These are phyloP conservation scores for Oldenlandia corymbosa DNA, from an alignment of 257 asterid genomes.

Conservation along the genomic window DNA sequence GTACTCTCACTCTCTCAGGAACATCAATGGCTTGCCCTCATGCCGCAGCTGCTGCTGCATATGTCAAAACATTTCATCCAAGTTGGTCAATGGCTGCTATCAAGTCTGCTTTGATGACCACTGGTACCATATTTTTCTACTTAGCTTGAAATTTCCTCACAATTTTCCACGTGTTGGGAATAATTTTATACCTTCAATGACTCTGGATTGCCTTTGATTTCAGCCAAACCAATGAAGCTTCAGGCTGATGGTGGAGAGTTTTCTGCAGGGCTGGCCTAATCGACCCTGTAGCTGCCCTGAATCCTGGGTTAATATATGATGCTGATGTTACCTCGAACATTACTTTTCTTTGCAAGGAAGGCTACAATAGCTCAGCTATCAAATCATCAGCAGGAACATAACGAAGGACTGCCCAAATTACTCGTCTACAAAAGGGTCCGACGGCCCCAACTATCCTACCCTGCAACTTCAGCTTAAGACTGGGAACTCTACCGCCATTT, in stretches of 20 bases:
- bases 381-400: conserved; percentile 38
- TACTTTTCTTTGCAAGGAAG: conserved; percentile 55
- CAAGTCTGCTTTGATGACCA: conserved; percentile 86
- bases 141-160: neutral
- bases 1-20: conserved; percentile 63
- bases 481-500: conserved; percentile 17
- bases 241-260: conserved; percentile 36
- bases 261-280: conserved; percentile 70
- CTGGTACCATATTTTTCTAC: conserved; percentile 30
- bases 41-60: conserved; percentile 72
- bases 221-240: conserved; percentile 50
- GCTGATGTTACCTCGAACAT: conserved; percentile 33
- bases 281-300: conserved; percentile 45
- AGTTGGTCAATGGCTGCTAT: conserved; percentile 77
- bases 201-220: neutral
- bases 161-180: too few species aligned
- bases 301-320: conserved; percentile 70
- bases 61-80: conserved; percentile 65
- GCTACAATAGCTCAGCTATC: conserved; percentile 31
- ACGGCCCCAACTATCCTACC: conserved; percentile 68
- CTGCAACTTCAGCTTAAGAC: conserved; percentile 44
- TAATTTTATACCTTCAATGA: too few species aligned
- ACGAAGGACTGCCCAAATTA: conserved; percentile 38
- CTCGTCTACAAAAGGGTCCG: conserved; percentile 37
- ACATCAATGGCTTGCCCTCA: conserved; percentile 93